A percentile compares a stretch with the other conserved stretches of the same genome.
These are phyloP conservation scores for Herpetomonas tarakana DNA, from an alignment of 208 protist species.

Conservation along the genomic window DNA sequence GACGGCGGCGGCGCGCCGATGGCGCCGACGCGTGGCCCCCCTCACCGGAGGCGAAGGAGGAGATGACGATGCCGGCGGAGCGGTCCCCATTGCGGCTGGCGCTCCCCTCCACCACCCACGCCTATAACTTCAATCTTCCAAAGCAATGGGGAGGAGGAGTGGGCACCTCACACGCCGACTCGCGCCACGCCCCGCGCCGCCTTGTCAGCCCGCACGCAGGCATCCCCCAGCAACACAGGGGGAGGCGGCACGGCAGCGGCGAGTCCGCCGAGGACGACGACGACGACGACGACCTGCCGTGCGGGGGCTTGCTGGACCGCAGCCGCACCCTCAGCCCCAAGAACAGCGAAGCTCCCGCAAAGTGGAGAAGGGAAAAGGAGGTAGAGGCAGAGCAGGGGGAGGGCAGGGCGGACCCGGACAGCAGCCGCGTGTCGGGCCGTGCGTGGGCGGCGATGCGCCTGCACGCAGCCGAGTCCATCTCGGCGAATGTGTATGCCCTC, in stretches of 20 bases:
- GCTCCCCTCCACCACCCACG: no score
- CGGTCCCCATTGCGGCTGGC: neutral
- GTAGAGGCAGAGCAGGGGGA: no score
- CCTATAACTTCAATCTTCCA: neutral
- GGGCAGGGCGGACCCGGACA: neutral
- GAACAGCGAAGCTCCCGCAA: neutral
- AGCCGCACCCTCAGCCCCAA: neutral
- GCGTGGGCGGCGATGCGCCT: neutral
- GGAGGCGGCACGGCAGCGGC: no score
- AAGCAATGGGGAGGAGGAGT: neutral
- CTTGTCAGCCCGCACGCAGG: neutral
- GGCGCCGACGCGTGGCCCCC: neutral
- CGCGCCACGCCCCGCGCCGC: no score
- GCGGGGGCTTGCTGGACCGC: no score
- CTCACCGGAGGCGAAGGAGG: neutral
- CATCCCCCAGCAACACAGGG: neutral
- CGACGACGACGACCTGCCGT: neutral
- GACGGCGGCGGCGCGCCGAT: no score
- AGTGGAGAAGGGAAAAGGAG: no score
- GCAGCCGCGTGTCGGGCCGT: neutral
- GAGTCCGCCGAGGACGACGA: neutral
- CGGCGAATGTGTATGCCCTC: slow-evolving; percentile 3
- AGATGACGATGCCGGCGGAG: no score
- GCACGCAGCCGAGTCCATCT: neutral
- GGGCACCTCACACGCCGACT: no score